Evolutionary conservation across 2,329 filamentous ascomycete genomes (phyloP).

Genomic region (Ascosphaera acerosa): DNA sequence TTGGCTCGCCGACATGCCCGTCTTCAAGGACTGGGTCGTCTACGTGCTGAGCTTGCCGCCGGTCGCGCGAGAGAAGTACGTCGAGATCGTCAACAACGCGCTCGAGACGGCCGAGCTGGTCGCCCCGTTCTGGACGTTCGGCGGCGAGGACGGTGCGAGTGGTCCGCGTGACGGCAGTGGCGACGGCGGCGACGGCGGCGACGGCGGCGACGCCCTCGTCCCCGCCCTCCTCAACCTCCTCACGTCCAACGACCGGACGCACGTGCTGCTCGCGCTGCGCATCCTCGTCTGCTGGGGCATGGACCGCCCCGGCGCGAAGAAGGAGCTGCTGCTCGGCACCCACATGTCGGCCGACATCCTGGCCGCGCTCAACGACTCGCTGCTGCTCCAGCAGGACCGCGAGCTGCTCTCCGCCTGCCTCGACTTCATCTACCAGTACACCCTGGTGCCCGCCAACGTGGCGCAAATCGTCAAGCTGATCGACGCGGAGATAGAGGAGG

Average conservation of each 20-base stretch:
- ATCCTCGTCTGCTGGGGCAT: constrained; percentile 73
- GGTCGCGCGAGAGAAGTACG: constrained; percentile 36
- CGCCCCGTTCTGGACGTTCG: constrained; percentile 56
- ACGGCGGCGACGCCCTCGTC: too few species aligned
- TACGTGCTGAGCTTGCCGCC: constrained; percentile 56
- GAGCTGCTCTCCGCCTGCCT: constrained; percentile 70
- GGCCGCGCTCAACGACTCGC: constrained; percentile 13
- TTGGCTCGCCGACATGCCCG: constrained; percentile 38
- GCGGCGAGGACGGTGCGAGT: constrained; percentile 27
- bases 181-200: too few species aligned
- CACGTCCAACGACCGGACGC: constrained; percentile 49
- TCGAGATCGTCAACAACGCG: constrained; percentile 73
- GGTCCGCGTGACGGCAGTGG: too few species aligned
- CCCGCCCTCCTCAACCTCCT: constrained; percentile 20
- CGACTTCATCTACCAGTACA: constrained; percentile 92
- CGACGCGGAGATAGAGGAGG: constrained; percentile 8
- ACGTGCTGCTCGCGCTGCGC: constrained; percentile 53
- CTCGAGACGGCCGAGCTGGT: constrained; percentile 81
- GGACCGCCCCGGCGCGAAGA: constrained; percentile 54
- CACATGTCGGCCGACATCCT: constrained; percentile 24
- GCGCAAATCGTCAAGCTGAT: constrained; percentile 35
- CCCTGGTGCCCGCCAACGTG: constrained; percentile 61
- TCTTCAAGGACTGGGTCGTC: constrained; percentile 58
- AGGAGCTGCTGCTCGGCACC: constrained; percentile 16
- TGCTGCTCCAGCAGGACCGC: constrained; percentile 39